Percentiles rank a stretch among this genome's conserved stretches.
phyloP scores from a whole-genome alignment of 225 moss, liverwort and hornwort species.

The Rhytidiadelphus loreus region DNA sequence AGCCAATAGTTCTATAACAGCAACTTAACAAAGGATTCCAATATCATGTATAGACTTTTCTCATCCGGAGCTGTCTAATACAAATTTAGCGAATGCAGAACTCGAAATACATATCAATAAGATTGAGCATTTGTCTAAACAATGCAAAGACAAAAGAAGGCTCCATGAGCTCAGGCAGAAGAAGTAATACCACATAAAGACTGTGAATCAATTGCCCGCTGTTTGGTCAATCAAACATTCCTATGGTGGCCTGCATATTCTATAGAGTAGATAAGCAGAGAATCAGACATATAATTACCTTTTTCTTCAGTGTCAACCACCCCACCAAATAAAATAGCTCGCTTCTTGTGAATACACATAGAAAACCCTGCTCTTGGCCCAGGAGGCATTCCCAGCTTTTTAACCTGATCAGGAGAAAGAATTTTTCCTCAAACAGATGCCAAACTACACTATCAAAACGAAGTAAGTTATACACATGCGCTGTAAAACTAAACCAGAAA shows the following conservation, averaged over 20 bases:
- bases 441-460: background rate
- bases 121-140: background rate
- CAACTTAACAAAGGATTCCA: background rate
- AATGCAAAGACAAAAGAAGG: background rate
- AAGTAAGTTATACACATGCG: background rate
- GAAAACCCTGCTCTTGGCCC: conserved; percentile 81
- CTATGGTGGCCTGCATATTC: background rate
- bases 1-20: background rate
- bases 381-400: conserved; percentile 72
- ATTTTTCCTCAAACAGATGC: background rate
- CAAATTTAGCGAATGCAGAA: background rate
- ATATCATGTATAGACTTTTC: background rate
- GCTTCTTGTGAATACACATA: conserved; percentile 75
- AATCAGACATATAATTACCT: conserved; percentile 21
- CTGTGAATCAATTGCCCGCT: background rate
- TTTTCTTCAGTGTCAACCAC: conserved; percentile 76
- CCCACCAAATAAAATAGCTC: conserved; percentile 75
- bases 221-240: background rate
- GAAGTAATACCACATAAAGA: background rate
- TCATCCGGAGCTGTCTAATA: background rate
- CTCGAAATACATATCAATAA: background rate
- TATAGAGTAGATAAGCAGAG: background rate
- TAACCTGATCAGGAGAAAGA: conserved; percentile 33
- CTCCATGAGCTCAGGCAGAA: background rate
- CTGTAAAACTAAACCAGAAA: background rate